phyloP scores from a whole-genome alignment of 345 rosid species.

The Eucalyptus globulus region DNA sequence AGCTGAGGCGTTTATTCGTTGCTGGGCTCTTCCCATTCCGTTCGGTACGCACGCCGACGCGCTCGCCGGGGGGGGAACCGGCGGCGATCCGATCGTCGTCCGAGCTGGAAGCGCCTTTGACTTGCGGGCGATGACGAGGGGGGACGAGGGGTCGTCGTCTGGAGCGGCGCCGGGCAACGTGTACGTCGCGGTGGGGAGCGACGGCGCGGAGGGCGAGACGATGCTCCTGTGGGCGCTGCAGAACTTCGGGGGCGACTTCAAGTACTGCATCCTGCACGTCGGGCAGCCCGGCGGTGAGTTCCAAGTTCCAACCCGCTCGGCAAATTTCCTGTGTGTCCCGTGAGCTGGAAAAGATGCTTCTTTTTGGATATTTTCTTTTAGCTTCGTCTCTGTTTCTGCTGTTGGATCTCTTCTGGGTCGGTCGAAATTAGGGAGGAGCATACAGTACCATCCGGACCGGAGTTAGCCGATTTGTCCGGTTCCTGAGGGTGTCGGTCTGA shows the following conservation, averaged over 20 bases:
- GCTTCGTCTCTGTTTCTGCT: background rate
- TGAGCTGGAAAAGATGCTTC: background rate
- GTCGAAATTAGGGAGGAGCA: background rate
- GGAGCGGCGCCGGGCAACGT: background rate
- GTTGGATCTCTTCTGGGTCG: background rate
- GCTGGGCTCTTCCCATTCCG: background rate
- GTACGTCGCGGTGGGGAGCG: background rate
- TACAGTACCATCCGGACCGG: no score
- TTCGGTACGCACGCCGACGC: background rate
- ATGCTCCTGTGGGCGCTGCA: background rate
- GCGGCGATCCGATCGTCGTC: background rate
- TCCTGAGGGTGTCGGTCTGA: fast-evolving
- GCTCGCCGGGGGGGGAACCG: background rate
- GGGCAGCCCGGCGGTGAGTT: background rate
- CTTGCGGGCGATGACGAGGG: background rate
- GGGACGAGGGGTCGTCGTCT: background rate
- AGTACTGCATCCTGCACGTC: background rate
- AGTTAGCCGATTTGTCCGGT: no score
- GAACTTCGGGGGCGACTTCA: background rate
- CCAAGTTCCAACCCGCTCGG: no score
- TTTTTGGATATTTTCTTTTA: background rate
- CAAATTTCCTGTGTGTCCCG: background rate
- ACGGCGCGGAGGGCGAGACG: background rate
- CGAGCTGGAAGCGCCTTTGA: background rate
- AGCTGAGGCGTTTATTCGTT: background rate